Percentiles rank a stretch among this genome's conserved stretches.
phyloP scores from a whole-genome alignment of 108 stramenopile species.

The Schizochytrium sp. region DNA sequence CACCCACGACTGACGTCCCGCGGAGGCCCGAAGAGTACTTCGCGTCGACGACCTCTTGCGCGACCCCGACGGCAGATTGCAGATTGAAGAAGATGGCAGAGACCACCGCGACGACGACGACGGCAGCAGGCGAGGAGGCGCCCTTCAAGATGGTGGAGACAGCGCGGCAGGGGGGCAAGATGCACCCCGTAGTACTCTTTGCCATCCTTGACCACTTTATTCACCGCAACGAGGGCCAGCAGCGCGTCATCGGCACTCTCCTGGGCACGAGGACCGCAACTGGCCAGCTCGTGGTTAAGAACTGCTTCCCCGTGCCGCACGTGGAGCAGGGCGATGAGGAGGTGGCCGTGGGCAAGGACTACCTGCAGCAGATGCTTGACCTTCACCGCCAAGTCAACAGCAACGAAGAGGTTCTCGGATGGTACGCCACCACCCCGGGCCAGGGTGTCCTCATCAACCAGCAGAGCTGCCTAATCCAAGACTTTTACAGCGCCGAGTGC shows the following conservation, averaged over 20 bases:
- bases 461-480: slow-evolving; percentile 83
- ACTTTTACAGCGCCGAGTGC: slow-evolving; percentile 83
- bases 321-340: slow-evolving; percentile 57
- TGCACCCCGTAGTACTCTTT: slow-evolving; percentile 48
- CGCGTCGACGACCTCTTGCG: too few species aligned
- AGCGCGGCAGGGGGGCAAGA: slow-evolving; percentile 15
- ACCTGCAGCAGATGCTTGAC: slow-evolving; percentile 38
- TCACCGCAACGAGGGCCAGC: slow-evolving; percentile 38
- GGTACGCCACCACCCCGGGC: slow-evolving; percentile 69
- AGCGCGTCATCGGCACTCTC: slow-evolving; percentile 52
- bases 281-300: slow-evolving; percentile 71
- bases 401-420: slow-evolving; percentile 85
- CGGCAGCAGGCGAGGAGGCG: background rate
- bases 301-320: slow-evolving; percentile 90
- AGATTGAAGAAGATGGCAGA: background rate
- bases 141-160: background rate
- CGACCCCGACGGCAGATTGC: background rate
- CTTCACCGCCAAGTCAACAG: slow-evolving; percentile 49
- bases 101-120: background rate
- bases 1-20: too few species aligned
- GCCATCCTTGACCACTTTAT: slow-evolving; percentile 44
- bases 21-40: too few species aligned
- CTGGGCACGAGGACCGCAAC: slow-evolving; percentile 43
- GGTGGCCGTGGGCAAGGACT: slow-evolving; percentile 83
- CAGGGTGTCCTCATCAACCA: slow-evolving; percentile 61